Base-by-base conservation (phyloP, 1,284 basidiomycete species). In the Singerocomus inundabilis region DNA sequence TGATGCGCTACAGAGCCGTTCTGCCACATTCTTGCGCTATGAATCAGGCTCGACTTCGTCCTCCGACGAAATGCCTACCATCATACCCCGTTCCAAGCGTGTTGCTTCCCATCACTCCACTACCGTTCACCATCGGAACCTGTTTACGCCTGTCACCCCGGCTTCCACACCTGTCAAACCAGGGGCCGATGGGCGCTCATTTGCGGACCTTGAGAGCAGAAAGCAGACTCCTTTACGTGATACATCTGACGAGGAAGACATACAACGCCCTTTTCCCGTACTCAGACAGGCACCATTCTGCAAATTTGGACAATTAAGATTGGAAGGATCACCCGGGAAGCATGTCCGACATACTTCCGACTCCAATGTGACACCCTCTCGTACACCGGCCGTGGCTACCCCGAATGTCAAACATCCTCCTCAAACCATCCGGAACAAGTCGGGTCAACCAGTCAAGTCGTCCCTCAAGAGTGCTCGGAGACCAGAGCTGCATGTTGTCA, bases 381-480 rank as follows among this genome's bases (percentile, higher is more conserved):
- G 15, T 54, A 55, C 28, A 54, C 61, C 41, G 51, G 53, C 25
- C 53, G 48, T 37, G 36, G 41, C 38, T 15, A 13, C 48, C 6
- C 37, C 58, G 53, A 49, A 31, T 40, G 46, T 39, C 40, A 55
- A 54, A 40, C 57, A 48, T 35, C 48, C 38, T 21, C 38, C 55
- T 16, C 52, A 55, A 45, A 47, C 58, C 50, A 40, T 72, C 51
- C 82, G 93, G 51, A 97, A 96, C 70, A 97, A 97, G 72, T 93
- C 91, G 24, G 93, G 94, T 30, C 88, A 97, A 71, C 84, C 91
- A 1, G 82, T 98, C 64, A 94, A 94, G 69, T 86, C 93, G 3
- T 94, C 93, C 2, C 79, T 98, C 59, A 97, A 97, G 72, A 75
- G 80, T 15, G 78, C 77, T 52, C 79, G 75, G 58, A 80, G 75